Evolutionary conservation across 2,329 filamentous ascomycete genomes (phyloP).

Genomic region (Cryphonectria carpinicola): DNA sequence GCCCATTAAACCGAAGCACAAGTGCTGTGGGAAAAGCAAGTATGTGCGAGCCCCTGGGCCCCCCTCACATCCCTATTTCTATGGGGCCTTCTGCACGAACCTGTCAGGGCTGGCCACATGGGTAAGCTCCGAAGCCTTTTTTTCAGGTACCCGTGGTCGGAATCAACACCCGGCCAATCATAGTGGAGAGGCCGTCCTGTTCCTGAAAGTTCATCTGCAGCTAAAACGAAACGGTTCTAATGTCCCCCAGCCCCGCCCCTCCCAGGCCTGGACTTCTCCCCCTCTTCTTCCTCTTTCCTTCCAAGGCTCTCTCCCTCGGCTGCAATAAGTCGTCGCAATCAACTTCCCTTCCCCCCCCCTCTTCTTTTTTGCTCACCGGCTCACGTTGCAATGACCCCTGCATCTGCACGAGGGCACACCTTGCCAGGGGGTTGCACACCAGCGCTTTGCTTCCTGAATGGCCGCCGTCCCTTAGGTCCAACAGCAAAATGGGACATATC

Average conservation of each 20-base stretch:
- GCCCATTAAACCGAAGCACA: conserved; percentile 12
- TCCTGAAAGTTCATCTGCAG: conserved; percentile 28
- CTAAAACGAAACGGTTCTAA: conserved; percentile 19
- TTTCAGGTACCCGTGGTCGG: conserved; percentile 47
- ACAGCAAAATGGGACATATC: not conserved
- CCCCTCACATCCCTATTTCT: conserved; percentile 4
- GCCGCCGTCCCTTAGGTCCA: not conserved
- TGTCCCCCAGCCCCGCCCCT: conserved; percentile 12
- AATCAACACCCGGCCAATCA: conserved; percentile 39
- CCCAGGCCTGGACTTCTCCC: conserved; percentile 19
- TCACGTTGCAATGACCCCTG: conserved; percentile 7
- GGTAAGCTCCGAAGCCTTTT: conserved; percentile 34
- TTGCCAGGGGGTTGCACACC: not conserved
- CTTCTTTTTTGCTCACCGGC: not conserved
- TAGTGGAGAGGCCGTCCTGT: conserved; percentile 20
- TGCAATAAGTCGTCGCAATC: conserved; percentile 2
- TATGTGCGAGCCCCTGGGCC: conserved; percentile 21
- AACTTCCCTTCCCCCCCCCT: not conserved
- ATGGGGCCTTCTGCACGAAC: conserved; percentile 30
- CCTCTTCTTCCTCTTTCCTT: not conserved
- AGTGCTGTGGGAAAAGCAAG: conserved; percentile 15
- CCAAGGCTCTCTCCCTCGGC: not conserved
- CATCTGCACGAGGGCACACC: not conserved
- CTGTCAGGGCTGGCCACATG: conserved; percentile 47
- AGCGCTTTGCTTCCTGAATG: not conserved